Conservation (phyloP, 78 protist species). For the Dictyostelium capitatum region DNA sequence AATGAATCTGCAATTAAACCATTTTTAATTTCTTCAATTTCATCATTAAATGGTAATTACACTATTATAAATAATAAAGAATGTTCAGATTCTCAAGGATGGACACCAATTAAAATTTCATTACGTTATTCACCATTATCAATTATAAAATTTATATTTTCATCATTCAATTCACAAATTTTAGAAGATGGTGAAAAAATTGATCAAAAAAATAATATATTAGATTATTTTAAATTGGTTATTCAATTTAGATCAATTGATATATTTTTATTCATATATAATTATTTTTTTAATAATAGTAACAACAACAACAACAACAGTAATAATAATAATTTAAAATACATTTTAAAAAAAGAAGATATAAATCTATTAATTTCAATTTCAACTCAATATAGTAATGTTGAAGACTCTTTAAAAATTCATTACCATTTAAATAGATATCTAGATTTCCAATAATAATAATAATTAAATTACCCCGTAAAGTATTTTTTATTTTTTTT, state of each 20-base stretch:
- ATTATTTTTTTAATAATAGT: not conserved
- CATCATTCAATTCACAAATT: not conserved
- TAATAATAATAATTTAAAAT: not conserved
- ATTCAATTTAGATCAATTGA: not conserved
- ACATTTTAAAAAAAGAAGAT: not conserved
- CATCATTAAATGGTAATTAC: not conserved
- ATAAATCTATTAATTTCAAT: not conserved
- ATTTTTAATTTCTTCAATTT: not conserved
- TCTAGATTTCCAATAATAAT: not conserved
- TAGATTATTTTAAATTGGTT: not conserved
- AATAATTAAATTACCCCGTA: no score
- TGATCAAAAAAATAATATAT: not conserved
- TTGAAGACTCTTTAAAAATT: not conserved
- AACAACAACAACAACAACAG: not conserved
- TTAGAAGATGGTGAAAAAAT: not conserved
- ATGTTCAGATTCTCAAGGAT: constrained; percentile 35
- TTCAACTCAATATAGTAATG: not conserved
- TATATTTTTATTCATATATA: not conserved
- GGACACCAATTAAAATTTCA: constrained; percentile 36
- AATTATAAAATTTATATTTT: constrained; percentile 17
- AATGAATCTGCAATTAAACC: not conserved
- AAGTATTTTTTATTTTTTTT: no score
- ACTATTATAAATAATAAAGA: not conserved
- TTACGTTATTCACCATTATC: constrained; percentile 51
- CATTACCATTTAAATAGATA: not conserved